These are phyloP conservation scores for Gilbertella persicaria DNA, from an alignment of 371 early-diverging fungal species.

Conservation along the genomic window DNA sequence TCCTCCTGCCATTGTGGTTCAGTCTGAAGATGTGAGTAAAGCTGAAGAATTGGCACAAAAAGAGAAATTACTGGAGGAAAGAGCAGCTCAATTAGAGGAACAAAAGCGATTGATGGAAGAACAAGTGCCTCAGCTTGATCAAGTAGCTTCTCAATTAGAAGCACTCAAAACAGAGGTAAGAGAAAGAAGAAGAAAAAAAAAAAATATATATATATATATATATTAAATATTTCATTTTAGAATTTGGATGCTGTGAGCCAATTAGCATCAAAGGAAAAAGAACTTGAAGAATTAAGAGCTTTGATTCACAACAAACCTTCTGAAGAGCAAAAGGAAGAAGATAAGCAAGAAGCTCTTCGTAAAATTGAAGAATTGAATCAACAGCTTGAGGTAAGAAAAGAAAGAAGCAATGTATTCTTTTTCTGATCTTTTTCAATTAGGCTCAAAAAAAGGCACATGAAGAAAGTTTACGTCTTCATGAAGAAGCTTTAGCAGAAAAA, in stretches of 20 bases:
- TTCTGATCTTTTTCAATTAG: constrained; percentile 3
- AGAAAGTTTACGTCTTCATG: constrained; percentile 41
- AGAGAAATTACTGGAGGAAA: constrained; percentile 30
- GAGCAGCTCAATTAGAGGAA: constrained; percentile 27
- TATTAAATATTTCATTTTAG: constrained; percentile 17
- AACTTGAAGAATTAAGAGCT: constrained; percentile 34
- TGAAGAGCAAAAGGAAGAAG: constrained; percentile 23
- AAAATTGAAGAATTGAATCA: constrained; percentile 35
- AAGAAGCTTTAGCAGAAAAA: constrained; percentile 44
- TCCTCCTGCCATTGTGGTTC: constrained; percentile 19
- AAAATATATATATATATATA: neutral
- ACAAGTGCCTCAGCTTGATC: constrained; percentile 25
- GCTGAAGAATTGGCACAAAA: constrained; percentile 28
- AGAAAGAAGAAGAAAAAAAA: neutral
- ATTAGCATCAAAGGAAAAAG: constrained; percentile 42
- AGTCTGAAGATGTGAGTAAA: constrained; percentile 13
- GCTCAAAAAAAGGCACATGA: constrained; percentile 43
- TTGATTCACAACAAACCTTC: constrained; percentile 20
- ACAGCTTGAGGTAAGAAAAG: constrained; percentile 34
- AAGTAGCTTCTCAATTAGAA: constrained; percentile 36
- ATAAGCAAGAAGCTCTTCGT: constrained; percentile 24
- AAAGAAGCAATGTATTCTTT: neutral
- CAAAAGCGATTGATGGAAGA: constrained; percentile 26
- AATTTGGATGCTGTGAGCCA: constrained; percentile 42
- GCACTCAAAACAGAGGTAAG: constrained; percentile 35